Evolutionary conservation across 192 early-diverging fungal species (phyloP).

Genomic region (Lobulomyces angularis): DNA sequence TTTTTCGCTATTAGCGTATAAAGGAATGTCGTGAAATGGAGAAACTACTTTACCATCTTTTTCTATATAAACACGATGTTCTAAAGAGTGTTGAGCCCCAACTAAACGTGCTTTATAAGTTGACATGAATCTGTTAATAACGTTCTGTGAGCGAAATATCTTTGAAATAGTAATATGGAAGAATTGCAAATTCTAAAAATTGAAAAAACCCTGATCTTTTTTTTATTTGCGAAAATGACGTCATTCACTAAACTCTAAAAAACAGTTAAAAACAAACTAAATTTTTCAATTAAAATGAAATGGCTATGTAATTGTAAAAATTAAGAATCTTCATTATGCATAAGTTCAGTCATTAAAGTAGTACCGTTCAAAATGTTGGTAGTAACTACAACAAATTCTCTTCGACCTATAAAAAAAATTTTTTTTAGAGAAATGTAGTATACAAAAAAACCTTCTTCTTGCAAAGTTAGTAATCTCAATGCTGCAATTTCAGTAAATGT

Average conservation of each 20-base stretch:
- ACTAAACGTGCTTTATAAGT: slow-evolving; percentile 70
- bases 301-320: too few species aligned
- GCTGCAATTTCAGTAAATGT: slow-evolving; percentile 88
- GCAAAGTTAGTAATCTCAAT: slow-evolving; percentile 72
- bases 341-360: slow-evolving; percentile 55
- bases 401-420: slow-evolving; percentile 34
- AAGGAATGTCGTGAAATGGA: slow-evolving; percentile 96
- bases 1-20: slow-evolving; percentile 82
- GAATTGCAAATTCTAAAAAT: too few species aligned
- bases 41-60: slow-evolving; percentile 76
- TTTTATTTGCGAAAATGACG: too few species aligned
- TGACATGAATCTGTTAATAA: slow-evolving; percentile 37
- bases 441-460: slow-evolving; percentile 47
- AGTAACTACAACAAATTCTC: slow-evolving; percentile 76
- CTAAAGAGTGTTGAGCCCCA: slow-evolving; percentile 76
- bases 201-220: too few species aligned
- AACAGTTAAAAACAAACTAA: too few species aligned
- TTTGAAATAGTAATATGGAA: too few species aligned
- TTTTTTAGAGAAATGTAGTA: neutral
- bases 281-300: too few species aligned
- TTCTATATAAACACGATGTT: slow-evolving; percentile 81
- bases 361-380: slow-evolving; percentile 85
- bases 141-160: too few species aligned
- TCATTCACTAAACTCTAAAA: too few species aligned
- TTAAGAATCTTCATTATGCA: too few species aligned